These are phyloP conservation scores for Massarina eburnea DNA, from an alignment of 2,329 filamentous ascomycete species.

Conservation along the genomic window DNA sequence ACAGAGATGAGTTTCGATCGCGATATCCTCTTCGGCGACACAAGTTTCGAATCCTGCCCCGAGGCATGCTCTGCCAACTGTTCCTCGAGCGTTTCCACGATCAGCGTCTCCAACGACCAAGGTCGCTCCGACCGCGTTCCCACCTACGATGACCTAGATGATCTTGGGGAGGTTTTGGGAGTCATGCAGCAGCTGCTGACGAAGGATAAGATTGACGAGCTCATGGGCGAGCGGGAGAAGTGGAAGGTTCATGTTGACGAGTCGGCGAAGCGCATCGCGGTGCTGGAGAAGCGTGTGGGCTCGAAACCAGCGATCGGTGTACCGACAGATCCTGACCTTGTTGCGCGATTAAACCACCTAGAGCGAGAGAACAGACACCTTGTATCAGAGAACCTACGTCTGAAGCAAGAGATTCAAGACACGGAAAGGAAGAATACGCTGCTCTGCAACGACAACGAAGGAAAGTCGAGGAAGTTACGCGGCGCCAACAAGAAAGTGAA, in stretches of 20 bases:
- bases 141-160: background rate
- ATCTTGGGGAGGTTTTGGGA: background rate
- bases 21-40: background rate
- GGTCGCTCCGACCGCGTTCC: background rate
- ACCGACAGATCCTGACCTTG: constrained; percentile 5
- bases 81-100: background rate
- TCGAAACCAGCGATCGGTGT: background rate
- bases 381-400: constrained; percentile 8
- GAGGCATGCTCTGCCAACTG: background rate
- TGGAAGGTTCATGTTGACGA: constrained; percentile 2
- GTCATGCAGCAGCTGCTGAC: background rate
- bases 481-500: constrained; percentile 19
- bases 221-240: background rate
- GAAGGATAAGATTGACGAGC: background rate
- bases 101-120: background rate
- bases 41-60: background rate
- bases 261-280: constrained; percentile 1
- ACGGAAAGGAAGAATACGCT: constrained; percentile 10
- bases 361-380: constrained; percentile 14
- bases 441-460: constrained; percentile 10
- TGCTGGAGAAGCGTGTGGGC: constrained; percentile 5
- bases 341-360: constrained; percentile 12
- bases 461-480: constrained; percentile 16
- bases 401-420: constrained; percentile 10
- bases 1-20: background rate